phyloP scores from a whole-genome alignment of 2,329 filamentous ascomycete genomes.

The Aspergillus ibericus region DNA sequence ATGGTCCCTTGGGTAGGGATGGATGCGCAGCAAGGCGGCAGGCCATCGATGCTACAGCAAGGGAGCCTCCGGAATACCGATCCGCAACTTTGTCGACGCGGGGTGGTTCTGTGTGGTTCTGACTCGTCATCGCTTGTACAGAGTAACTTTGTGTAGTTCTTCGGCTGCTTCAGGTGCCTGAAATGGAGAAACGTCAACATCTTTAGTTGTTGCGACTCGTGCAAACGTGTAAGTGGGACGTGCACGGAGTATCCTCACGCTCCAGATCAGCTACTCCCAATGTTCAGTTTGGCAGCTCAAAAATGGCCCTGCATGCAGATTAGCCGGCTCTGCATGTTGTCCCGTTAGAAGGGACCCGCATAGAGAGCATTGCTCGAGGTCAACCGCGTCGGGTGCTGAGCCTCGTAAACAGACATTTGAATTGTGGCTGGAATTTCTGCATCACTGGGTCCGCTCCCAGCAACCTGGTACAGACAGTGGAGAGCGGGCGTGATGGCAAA shows the following conservation, averaged over 20 bases:
- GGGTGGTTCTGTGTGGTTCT: neutral
- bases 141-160: neutral
- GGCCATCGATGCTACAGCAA: constrained; percentile 34
- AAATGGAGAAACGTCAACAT: neutral
- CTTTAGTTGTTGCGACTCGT: too few relatives aligned
- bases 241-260: too few relatives aligned
- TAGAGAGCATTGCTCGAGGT: too few relatives aligned
- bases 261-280: neutral
- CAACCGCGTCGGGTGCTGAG: neutral
- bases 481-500: neutral
- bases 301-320: neutral
- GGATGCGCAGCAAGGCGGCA: constrained; percentile 28
- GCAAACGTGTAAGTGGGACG: too few relatives aligned
- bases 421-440: neutral
- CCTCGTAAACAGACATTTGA: neutral
- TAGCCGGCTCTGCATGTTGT: neutral
- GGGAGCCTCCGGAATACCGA: constrained; percentile 20
- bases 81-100: constrained; percentile 16
- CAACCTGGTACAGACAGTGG: neutral
- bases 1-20: constrained; percentile 39
- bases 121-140: neutral
- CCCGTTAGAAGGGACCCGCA: neutral
- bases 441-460: constrained; percentile 2
- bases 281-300: neutral
- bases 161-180: neutral